A percentile compares a stretch with the other conserved stretches of the same genome.
Evolutionary conservation across 2,329 filamentous ascomycete species (phyloP).

Genomic region (Colletotrichum phormii): DNA sequence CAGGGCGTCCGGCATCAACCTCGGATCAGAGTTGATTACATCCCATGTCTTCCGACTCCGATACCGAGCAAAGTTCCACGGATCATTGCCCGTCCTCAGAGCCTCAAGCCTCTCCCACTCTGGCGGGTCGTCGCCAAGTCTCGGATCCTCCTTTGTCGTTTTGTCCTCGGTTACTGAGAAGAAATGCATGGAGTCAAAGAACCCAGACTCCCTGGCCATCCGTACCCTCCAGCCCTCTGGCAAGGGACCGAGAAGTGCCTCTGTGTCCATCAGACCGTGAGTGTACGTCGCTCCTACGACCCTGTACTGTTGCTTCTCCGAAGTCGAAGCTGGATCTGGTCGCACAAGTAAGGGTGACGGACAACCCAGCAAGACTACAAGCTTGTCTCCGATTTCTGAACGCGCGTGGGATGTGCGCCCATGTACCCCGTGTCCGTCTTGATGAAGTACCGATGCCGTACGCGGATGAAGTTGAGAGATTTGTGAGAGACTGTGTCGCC

Average conservation of each 20-base stretch:
- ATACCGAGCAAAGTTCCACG: neutral
- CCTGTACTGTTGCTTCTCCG: neutral
- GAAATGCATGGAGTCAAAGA: slow-evolving; percentile 7
- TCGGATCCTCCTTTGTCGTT: neutral
- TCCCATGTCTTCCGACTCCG: neutral
- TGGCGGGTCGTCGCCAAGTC: neutral
- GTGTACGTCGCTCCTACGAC: slow-evolving; percentile 18
- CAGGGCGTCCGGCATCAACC: neutral
- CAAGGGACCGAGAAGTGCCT: slow-evolving; percentile 16
- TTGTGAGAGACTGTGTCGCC: neutral
- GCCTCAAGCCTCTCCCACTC: neutral
- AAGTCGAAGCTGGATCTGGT: neutral
- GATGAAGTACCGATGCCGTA: neutral
- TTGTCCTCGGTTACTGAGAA: neutral
- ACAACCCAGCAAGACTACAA: neutral
- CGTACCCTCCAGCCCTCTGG: neutral
- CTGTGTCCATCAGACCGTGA: slow-evolving; percentile 18
- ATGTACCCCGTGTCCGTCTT: neutral
- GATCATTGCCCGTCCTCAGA: neutral
- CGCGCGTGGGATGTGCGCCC: neutral
- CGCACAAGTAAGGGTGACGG: neutral
- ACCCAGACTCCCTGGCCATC: neutral
- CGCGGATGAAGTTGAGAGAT: slow-evolving; percentile 1
- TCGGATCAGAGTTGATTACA: neutral
- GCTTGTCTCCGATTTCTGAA: neutral